Conservation (phyloP, 331 rosid genomes). For the Pyrus hybrid region DNA sequence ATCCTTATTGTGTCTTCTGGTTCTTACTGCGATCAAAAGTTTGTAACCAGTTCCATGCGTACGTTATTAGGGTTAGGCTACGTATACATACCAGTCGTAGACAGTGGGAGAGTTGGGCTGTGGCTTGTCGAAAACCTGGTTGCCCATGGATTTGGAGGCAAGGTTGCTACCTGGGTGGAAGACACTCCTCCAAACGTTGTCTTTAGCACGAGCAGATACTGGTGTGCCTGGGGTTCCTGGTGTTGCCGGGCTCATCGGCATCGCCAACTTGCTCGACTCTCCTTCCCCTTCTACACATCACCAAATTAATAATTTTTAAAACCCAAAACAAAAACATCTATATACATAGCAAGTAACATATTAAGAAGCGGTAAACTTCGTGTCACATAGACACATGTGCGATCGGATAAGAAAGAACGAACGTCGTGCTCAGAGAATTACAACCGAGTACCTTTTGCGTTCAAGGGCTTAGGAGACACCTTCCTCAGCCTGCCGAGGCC, state of each 20-base stretch:
- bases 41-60: not conserved
- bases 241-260: constrained; percentile 48
- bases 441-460: constrained; percentile 16
- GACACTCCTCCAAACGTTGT: constrained; percentile 98
- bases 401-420: not conserved
- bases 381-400: too few species aligned
- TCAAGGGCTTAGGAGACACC: constrained; percentile 33
- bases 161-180: constrained; percentile 92
- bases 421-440: not conserved
- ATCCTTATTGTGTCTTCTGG: not conserved
- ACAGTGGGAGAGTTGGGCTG: constrained; percentile 84
- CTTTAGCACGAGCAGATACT: constrained; percentile 33
- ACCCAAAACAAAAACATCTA: not conserved
- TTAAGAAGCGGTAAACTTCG: too few species aligned
- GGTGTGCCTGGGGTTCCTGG: constrained; percentile 33
- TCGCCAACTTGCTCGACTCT: constrained; percentile 49
- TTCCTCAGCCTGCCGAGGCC: constrained; percentile 77
- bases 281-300: constrained; percentile 20
- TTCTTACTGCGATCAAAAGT: too few species aligned
- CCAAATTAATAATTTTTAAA: not conserved
- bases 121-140: constrained; percentile 70
- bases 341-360: not conserved
- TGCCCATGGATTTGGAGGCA: constrained; percentile 56
- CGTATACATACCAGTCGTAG: constrained; percentile 67
- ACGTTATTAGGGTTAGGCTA: not conserved